phyloP scores from a whole-genome alignment of 75 land plant genomes.

The Ceratopteris richardii region DNA sequence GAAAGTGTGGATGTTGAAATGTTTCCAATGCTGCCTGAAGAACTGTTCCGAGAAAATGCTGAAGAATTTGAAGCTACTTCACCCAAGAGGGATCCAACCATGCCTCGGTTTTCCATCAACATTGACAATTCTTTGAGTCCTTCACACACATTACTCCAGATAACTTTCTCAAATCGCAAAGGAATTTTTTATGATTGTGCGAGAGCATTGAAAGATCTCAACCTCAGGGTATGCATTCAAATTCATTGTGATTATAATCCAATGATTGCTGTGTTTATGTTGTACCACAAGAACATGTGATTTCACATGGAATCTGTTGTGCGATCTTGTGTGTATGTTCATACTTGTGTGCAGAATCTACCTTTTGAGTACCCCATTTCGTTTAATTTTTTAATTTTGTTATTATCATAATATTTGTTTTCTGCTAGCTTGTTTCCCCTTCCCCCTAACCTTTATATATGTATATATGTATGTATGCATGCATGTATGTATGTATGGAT shows the following conservation, averaged over 20 bases:
- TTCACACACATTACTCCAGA: conserved; percentile 71
- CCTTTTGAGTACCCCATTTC: no score
- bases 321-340: no score
- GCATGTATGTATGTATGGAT: no score
- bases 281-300: no score
- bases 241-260: background rate
- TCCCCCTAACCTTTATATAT: no score
- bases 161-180: conserved; percentile 60
- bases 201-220: conserved; percentile 66
- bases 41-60: conserved; percentile 31
- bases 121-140: conserved; percentile 70
- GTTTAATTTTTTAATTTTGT: no score
- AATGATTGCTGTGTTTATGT: background rate
- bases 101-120: conserved; percentile 24
- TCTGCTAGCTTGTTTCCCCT: no score
- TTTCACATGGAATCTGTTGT: no score
- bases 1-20: conserved; percentile 36
- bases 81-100: conserved; percentile 14
- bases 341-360: no score
- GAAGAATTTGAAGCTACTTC: background rate
- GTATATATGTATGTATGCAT: no score
- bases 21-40: conserved; percentile 42
- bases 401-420: no score
- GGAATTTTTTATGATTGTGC: conserved; percentile 77
- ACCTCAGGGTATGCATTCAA: conserved; percentile 48